Evolutionary conservation across 192 early-diverging fungal genomes (phyloP).

Genomic region (Lunasporangiospora selenospora): DNA sequence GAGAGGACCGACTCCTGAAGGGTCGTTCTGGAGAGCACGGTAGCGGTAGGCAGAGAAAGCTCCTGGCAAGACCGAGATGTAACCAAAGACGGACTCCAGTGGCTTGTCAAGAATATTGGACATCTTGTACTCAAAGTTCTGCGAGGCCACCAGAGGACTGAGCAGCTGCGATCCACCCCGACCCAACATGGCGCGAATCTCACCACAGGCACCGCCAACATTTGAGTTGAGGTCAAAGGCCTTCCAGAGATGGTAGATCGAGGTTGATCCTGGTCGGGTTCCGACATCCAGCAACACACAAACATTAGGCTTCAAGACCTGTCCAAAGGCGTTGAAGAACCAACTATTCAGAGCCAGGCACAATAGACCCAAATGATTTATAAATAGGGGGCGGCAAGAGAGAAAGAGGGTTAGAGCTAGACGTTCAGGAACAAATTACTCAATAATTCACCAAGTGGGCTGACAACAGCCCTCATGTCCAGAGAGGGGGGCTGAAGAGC

Average conservation of each 20-base stretch:
- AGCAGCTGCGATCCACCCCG: slow-evolving; percentile 51
- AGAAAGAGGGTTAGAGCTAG: too few relatives aligned
- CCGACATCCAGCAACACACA: slow-evolving; percentile 73
- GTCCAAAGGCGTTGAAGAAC: slow-evolving; percentile 74
- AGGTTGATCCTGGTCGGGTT: slow-evolving; percentile 62
- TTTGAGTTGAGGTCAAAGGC: slow-evolving; percentile 66
- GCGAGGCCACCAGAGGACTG: slow-evolving; percentile 67
- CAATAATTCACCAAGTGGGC: neutral
- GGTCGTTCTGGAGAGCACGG: slow-evolving; percentile 71
- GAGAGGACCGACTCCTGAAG: slow-evolving; percentile 64
- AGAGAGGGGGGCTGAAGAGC: neutral
- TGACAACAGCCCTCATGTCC: neutral
- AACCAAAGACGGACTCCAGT: slow-evolving; percentile 85
- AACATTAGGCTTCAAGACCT: slow-evolving; percentile 62
- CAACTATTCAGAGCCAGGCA: slow-evolving; percentile 58
- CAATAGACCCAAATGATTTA: too few relatives aligned
- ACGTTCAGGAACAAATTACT: slow-evolving; percentile 74
- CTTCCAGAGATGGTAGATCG: slow-evolving; percentile 75
- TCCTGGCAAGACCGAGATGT: slow-evolving; percentile 86
- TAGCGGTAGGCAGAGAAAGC: slow-evolving; percentile 89
- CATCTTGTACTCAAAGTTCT: slow-evolving; percentile 80
- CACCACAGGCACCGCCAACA: slow-evolving; percentile 71
- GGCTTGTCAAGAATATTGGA: slow-evolving; percentile 73
- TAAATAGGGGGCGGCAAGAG: too few relatives aligned
- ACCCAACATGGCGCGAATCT: slow-evolving; percentile 67